Evolutionary conservation across 1,284 basidiomycete species (phyloP).

Genomic region (Malassezia slooffiae): DNA sequence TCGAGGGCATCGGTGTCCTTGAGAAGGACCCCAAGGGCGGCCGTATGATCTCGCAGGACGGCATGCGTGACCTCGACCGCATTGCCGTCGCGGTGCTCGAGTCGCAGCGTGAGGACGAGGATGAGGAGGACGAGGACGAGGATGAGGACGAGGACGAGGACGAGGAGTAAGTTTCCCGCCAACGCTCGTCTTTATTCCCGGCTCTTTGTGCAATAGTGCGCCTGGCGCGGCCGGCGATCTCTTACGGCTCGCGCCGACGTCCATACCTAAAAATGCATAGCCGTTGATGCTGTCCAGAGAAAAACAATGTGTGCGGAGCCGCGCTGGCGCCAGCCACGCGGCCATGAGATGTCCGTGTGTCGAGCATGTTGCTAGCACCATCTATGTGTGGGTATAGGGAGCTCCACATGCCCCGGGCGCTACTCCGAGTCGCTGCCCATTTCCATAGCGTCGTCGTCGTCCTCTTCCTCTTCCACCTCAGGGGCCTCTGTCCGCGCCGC

Average conservation of each 20-base stretch:
- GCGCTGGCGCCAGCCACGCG: too few species aligned
- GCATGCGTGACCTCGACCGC: conserved; percentile 90
- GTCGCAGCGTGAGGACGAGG: conserved; percentile 68
- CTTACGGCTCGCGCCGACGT: too few species aligned
- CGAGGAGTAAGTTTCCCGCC: conserved; percentile 20
- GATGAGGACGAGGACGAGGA: conserved; percentile 54
- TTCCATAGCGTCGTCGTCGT: conserved; percentile 56
- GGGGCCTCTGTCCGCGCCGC: conserved; percentile 15
- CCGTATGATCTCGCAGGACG: conserved; percentile 90
- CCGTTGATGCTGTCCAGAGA: too few species aligned
- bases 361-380: too few species aligned
- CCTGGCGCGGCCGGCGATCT: conserved; percentile 6
- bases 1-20: conserved; percentile 97
- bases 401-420: too few species aligned
- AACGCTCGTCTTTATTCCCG: not conserved
- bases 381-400: too few species aligned
- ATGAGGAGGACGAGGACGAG: conserved; percentile 76
- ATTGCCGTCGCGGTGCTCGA: conserved; percentile 95
- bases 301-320: too few species aligned
- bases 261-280: conserved; percentile 19
- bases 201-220: conserved; percentile 11
- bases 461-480: conserved; percentile 50
- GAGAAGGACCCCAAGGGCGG: conserved; percentile 86
- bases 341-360: too few species aligned
- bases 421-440: conserved; percentile 61